Conservation (phyloP, 257 asterid genomes). For the Coffea canephora region DNA sequence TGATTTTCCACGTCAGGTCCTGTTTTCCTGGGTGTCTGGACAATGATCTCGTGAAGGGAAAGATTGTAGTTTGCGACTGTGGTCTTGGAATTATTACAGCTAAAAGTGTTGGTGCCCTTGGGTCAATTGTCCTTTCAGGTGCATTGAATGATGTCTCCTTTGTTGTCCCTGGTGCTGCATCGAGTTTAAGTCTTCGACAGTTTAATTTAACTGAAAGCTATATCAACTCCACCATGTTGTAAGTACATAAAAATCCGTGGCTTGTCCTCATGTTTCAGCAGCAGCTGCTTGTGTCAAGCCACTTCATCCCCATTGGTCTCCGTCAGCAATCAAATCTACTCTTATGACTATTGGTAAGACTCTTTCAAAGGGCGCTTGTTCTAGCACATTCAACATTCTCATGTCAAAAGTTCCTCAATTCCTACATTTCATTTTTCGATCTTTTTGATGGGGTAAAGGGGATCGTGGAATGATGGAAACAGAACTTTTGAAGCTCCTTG, state of each 20-base stretch:
- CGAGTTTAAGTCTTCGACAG: background rate
- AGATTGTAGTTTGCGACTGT: conserved; percentile 23
- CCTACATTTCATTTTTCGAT: no score
- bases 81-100: background rate
- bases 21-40: conserved; percentile 16
- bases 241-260: conserved; percentile 12
- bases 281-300: conserved; percentile 15
- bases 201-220: conserved; percentile 3
- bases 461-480: no score
- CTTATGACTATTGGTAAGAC: conserved; percentile 21
- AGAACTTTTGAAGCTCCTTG: no score
- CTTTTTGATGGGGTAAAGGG: no score
- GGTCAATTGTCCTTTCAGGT: background rate
- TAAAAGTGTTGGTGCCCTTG: conserved; percentile 5
- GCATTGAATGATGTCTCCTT: background rate
- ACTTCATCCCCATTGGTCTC: conserved; percentile 6
- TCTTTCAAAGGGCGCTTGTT: no score
- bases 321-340: conserved; percentile 15
- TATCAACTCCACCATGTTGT: background rate
- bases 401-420: no score
- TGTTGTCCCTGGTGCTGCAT: background rate
- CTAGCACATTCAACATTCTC: no score
- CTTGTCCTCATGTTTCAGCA: conserved; percentile 23
- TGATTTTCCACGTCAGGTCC: conserved; percentile 2
- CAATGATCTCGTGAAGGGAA: conserved; percentile 21